Percentiles rank a stretch among this genome's conserved stretches.
Evolutionary conservation across 345 rosid species (phyloP).

Genomic region (Aethionema arabicum): DNA sequence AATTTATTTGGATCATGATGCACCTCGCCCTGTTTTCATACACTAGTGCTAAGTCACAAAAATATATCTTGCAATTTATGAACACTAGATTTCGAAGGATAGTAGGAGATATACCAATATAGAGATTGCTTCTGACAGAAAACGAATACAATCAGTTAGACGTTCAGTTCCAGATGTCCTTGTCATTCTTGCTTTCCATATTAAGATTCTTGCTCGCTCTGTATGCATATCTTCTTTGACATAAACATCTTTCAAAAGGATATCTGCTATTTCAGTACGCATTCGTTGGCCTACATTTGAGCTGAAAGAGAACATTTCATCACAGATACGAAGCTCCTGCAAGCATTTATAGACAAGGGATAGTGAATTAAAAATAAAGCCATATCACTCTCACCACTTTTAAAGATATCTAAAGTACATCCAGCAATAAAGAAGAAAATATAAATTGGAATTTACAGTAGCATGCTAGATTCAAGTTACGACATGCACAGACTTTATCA

Average conservation of each 20-base stretch:
- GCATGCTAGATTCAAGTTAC: constrained; percentile 10
- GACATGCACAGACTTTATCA: background rate
- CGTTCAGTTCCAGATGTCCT: constrained; percentile 54
- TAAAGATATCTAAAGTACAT: constrained; percentile 13
- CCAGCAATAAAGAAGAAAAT: background rate
- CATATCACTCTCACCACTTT: constrained; percentile 19
- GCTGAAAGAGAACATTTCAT: constrained; percentile 42
- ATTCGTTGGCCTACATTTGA: constrained; percentile 59
- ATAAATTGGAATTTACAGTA: background rate
- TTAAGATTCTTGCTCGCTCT: constrained; percentile 58
- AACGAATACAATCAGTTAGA: constrained; percentile 52
- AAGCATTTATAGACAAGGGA: constrained; percentile 26
- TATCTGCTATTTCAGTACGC: constrained; percentile 50
- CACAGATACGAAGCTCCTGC: constrained; percentile 81
- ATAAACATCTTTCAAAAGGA: constrained; percentile 58
- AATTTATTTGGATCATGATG: constrained; percentile 22
- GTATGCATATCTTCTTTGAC: constrained; percentile 36
- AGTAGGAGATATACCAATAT: constrained; percentile 43
- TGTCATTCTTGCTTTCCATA: constrained; percentile 59
- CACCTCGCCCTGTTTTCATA: constrained; percentile 43
- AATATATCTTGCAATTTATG: constrained; percentile 13
- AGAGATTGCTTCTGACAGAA: constrained; percentile 71
- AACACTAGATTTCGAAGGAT: constrained; percentile 1
- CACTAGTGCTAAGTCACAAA: constrained; percentile 21
- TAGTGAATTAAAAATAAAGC: constrained; percentile 12